These are phyloP conservation scores for Sporisorium iseilematis-ciliati DNA, from an alignment of 1,284 basidiomycete species.

Conservation along the genomic window DNA sequence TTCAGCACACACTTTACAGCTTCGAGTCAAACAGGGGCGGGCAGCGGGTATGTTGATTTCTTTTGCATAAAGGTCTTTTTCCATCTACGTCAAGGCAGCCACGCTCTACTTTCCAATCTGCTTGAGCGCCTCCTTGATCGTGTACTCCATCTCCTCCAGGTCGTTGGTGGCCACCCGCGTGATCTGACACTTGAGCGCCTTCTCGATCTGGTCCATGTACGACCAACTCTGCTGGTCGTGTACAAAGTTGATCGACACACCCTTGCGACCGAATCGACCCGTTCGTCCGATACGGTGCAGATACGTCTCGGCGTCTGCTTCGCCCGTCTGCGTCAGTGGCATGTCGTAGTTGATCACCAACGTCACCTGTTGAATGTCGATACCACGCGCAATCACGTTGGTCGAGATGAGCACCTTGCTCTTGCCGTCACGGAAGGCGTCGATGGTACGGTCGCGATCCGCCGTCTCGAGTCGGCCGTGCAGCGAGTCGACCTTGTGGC, in stretches of 20 bases:
- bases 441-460: constrained; percentile 92
- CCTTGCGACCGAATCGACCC: constrained; percentile 68
- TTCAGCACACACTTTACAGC: background rate
- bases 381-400: constrained; percentile 97
- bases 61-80: constrained; percentile 5
- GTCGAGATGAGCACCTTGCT: constrained; percentile 99
- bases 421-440: constrained; percentile 93
- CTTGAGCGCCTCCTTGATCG: constrained; percentile 67
- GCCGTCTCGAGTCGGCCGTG: constrained; percentile 91
- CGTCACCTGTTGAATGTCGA: constrained; percentile 98
- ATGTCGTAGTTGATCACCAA: constrained; percentile 86
- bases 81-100: background rate
- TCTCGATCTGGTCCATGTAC: constrained; percentile 67
- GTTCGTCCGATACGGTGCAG: constrained; percentile 89
- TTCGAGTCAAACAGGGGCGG: background rate
- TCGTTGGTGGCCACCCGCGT: constrained; percentile 66
- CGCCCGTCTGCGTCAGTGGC: constrained; percentile 75
- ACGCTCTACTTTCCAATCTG: constrained; percentile 39
- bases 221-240: constrained; percentile 65
- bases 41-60: constrained; percentile 23
- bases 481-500: constrained; percentile 94
- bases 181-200: constrained; percentile 64
- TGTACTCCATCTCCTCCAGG: constrained; percentile 68
- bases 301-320: constrained; percentile 95
- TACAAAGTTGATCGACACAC: constrained; percentile 70